Evolutionary conservation across 345 rosid species (phyloP).

Genomic region (Populus pruinosa): DNA sequence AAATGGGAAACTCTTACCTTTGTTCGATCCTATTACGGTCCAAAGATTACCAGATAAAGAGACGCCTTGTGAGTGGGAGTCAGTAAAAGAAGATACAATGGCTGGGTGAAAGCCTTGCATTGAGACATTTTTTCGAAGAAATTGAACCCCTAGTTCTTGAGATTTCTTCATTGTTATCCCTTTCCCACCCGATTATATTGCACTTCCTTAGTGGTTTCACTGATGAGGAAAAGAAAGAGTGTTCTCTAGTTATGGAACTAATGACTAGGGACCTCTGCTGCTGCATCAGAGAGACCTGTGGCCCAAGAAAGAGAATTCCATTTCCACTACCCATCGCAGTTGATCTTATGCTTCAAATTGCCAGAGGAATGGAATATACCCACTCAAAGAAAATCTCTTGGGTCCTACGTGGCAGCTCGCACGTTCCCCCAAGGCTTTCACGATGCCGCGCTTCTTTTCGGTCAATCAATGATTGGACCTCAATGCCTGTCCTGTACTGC

Average conservation of each 20-base stretch:
- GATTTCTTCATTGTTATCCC: conserved; percentile 17
- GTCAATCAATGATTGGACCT: too few relatives aligned
- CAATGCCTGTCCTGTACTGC: background rate
- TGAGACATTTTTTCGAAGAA: conserved; percentile 25
- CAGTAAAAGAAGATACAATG: conserved; percentile 24
- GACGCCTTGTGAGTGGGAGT: conserved; percentile 26
- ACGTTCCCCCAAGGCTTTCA: background rate
- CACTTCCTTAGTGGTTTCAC: conserved; percentile 22
- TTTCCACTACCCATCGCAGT: conserved; percentile 24
- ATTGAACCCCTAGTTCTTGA: conserved; percentile 22
- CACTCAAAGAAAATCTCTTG: conserved; percentile 15
- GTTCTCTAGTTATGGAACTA: conserved; percentile 26
- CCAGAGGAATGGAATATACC: conserved; percentile 31
- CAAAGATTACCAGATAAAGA: conserved; percentile 21
- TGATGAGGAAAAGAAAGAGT: conserved; percentile 30
- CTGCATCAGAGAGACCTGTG: conserved; percentile 29
- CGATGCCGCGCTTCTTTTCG: background rate
- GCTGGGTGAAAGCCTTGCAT: conserved; percentile 23
- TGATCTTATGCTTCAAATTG: conserved; percentile 35
- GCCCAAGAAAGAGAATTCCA: conserved; percentile 22
- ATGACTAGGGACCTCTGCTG: conserved; percentile 21
- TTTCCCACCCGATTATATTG: conserved; percentile 20
- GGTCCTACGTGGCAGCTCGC: background rate
- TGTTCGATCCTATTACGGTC: conserved; percentile 14
- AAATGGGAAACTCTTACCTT: conserved; percentile 13